phyloP scores from a whole-genome alignment of 1,139 yeast genomes.

The Arxiozyma slooffiae region DNA sequence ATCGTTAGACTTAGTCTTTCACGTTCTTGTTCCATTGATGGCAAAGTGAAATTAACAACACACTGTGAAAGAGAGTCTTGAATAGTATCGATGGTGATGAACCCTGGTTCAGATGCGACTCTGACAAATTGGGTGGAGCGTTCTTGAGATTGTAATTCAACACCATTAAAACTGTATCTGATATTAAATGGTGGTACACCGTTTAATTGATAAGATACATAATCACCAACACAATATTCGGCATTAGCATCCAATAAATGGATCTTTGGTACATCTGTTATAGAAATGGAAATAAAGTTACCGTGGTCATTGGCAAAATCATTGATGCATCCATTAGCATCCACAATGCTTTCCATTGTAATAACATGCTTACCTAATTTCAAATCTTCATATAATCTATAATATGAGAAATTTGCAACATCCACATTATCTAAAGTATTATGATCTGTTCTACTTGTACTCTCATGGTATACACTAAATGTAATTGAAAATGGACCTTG shows the following conservation, averaged over 20 bases:
- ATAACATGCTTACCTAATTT: slow-evolving; percentile 50
- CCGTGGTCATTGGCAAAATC: slow-evolving; percentile 15
- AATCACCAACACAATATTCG: slow-evolving; percentile 86
- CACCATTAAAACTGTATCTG: slow-evolving; percentile 61
- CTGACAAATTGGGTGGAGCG: slow-evolving; percentile 50
- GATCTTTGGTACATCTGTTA: slow-evolving; percentile 72
- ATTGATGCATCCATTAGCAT: slow-evolving; percentile 60
- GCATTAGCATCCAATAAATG: slow-evolving; percentile 34
- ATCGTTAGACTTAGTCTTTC: slow-evolving; percentile 45
- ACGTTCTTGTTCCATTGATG: slow-evolving; percentile 31
- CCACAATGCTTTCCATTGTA: slow-evolving; percentile 47
- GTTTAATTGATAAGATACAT: slow-evolving; percentile 60
- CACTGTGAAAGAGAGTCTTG: slow-evolving; percentile 75
- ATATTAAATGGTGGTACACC: slow-evolving; percentile 78
- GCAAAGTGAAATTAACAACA: slow-evolving; percentile 45
- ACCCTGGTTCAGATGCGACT: slow-evolving; percentile 75
- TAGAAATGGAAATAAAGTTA: slow-evolving; percentile 37
- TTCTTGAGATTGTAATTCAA: slow-evolving; percentile 50
- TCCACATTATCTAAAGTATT: slow-evolving; percentile 32
- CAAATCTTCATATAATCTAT: slow-evolving; percentile 36
- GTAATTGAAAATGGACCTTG: slow-evolving; percentile 53
- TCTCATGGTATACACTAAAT: slow-evolving; percentile 45
- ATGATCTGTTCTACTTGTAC: slow-evolving; percentile 39
- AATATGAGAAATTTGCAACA: slow-evolving; percentile 30
- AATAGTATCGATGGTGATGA: slow-evolving; percentile 53